Conservation (phyloP, 768 basidiomycete genomes). For the Strobilomyces dryophilus region DNA sequence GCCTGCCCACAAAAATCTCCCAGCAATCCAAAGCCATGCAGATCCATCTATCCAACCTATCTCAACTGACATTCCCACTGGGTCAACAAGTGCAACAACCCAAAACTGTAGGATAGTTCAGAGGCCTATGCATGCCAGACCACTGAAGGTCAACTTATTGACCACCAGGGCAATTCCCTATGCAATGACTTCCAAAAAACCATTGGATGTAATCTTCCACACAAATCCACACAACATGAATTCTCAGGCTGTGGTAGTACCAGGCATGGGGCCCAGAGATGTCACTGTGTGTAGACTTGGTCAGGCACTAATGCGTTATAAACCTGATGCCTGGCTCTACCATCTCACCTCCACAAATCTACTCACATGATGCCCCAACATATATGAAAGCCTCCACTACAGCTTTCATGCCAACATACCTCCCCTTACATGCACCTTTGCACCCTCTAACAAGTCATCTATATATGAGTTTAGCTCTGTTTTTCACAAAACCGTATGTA, state of each 20-base stretch:
- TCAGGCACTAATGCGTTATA: neutral
- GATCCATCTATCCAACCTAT: neutral
- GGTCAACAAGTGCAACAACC: neutral
- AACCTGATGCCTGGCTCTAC: neutral
- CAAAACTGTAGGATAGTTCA: neutral
- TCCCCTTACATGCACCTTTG: neutral
- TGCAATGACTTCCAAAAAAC: constrained; percentile 4
- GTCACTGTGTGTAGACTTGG: neutral
- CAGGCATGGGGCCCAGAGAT: neutral
- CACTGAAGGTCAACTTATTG: neutral
- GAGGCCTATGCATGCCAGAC: neutral
- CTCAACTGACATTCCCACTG: neutral
- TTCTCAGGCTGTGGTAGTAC: neutral
- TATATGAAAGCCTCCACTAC: neutral
- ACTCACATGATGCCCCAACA: neutral
- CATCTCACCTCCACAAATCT: neutral
- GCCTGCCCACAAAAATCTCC: too few relatives aligned
- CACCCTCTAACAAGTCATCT: neutral
- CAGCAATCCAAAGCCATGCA: neutral
- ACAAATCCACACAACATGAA: neutral
- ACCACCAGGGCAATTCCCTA: accelerated
- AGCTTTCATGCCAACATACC: neutral
- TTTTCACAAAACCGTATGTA: neutral
- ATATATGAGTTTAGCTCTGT: accelerated
- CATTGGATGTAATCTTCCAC: neutral